Evolutionary conservation across 768 basidiomycete species (phyloP).

Genomic region (Macrolepiota fuliginosa): DNA sequence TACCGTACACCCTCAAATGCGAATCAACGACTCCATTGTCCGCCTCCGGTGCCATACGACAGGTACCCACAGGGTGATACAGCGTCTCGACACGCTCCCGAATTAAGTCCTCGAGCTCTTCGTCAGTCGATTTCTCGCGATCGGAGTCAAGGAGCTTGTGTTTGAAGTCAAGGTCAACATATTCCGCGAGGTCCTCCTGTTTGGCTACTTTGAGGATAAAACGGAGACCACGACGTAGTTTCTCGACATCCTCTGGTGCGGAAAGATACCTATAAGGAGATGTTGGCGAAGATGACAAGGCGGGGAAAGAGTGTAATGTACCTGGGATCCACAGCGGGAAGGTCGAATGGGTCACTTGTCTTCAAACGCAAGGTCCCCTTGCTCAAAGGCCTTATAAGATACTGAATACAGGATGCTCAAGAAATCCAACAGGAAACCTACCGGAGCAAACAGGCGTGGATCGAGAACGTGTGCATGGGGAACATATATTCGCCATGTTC

Average conservation of each 20-base stretch:
- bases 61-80: slow-evolving; percentile 44
- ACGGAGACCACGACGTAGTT: slow-evolving; percentile 35
- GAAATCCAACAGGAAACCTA: slow-evolving; percentile 14
- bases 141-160: slow-evolving; percentile 34
- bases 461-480: slow-evolving; percentile 34
- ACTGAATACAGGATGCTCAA: not conserved
- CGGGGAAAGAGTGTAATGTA: slow-evolving; percentile 15
- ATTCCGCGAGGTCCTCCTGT: slow-evolving; percentile 30
- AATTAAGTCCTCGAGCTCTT: slow-evolving; percentile 36
- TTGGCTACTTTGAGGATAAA: slow-evolving; percentile 33
- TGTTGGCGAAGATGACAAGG: not conserved
- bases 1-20: slow-evolving; percentile 40
- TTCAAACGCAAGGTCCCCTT: slow-evolving; percentile 34
- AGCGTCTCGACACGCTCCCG: slow-evolving; percentile 41
- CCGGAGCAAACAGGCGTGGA: slow-evolving; percentile 37
- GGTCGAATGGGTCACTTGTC: slow-evolving; percentile 34
- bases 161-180: slow-evolving; percentile 29
- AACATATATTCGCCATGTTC: slow-evolving; percentile 35
- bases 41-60: slow-evolving; percentile 40
- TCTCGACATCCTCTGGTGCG: slow-evolving; percentile 34
- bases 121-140: slow-evolving; percentile 31
- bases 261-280: slow-evolving; percentile 33
- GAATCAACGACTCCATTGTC: slow-evolving; percentile 44
- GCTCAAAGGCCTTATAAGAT: slow-evolving; percentile 31
- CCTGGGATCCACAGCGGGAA: slow-evolving; percentile 38